Percentiles rank a stretch among this genome's conserved stretches.
Evolutionary conservation across 2,329 filamentous ascomycete genomes (phyloP).

Genomic region (Arthrobotrys pseudoclavata): DNA sequence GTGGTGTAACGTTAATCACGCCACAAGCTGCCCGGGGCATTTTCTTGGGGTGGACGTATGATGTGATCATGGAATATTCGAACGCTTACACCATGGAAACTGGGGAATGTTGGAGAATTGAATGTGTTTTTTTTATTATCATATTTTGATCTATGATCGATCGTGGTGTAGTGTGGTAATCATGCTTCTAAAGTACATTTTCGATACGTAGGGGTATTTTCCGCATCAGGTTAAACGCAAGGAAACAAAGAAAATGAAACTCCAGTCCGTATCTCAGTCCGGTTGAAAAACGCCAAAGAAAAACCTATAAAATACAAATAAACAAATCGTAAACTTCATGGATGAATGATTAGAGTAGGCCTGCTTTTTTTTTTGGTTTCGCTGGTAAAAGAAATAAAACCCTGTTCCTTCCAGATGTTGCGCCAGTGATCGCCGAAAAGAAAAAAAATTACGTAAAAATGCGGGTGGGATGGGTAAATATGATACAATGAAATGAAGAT

Average conservation of each 20-base stretch:
- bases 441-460: slow-evolving; percentile 41
- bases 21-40: slow-evolving; percentile 9
- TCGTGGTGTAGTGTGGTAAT: slow-evolving; percentile 4
- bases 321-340: slow-evolving; percentile 24
- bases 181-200: slow-evolving; percentile 26
- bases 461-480: slow-evolving; percentile 25
- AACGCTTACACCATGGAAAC: slow-evolving; percentile 1
- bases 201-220: slow-evolving; percentile 27
- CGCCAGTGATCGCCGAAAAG: slow-evolving; percentile 31
- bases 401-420: slow-evolving; percentile 26
- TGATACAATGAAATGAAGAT: slow-evolving; percentile 51
- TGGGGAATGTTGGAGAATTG: neutral
- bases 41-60: slow-evolving; percentile 2
- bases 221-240: slow-evolving; percentile 1
- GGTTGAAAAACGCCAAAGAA: slow-evolving; percentile 8
- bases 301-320: slow-evolving; percentile 27
- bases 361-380: slow-evolving; percentile 36
- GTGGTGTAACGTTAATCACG: slow-evolving; percentile 20
- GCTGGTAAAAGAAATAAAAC: slow-evolving; percentile 8
- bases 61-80: slow-evolving; percentile 1
- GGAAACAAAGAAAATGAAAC: slow-evolving; percentile 12
- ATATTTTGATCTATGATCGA: neutral
- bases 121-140: neutral
- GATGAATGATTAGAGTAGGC: slow-evolving; percentile 33
- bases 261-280: slow-evolving; percentile 27